These are phyloP conservation scores for Tillandsia leiboldiana DNA, from an alignment of 176 grass and related monocot species.

Conservation along the genomic window DNA sequence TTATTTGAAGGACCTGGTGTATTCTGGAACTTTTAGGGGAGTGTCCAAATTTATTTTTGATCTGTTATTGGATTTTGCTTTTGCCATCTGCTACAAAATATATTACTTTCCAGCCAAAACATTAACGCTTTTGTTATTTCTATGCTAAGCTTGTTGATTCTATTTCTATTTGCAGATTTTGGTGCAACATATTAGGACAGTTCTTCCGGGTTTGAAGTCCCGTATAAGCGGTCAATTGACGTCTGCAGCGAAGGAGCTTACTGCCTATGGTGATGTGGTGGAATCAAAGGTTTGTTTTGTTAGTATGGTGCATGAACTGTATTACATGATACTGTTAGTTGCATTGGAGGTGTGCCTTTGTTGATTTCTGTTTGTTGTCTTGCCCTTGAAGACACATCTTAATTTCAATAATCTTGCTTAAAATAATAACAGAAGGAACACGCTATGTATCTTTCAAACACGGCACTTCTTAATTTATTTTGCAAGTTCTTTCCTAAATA, in stretches of 20 bases:
- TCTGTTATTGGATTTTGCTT: not conserved
- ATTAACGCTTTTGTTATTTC: not conserved
- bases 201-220: slow-evolving; percentile 85
- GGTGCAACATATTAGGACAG: slow-evolving; percentile 82
- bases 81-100: not conserved
- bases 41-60: not conserved
- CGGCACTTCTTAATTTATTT: not conserved
- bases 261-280: slow-evolving; percentile 78
- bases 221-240: slow-evolving; percentile 83
- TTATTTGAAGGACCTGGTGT: not conserved
- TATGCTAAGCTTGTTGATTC: not conserved
- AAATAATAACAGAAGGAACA: too few species aligned
- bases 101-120: not conserved
- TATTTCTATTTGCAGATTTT: slow-evolving; percentile 65
- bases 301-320: not conserved
- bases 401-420: not conserved
- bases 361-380: not conserved
- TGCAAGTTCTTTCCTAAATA: not conserved
- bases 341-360: not conserved
- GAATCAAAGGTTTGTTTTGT: slow-evolving; percentile 69
- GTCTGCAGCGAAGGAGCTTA: slow-evolving; percentile 76
- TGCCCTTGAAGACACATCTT: not conserved
- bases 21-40: too few species aligned
- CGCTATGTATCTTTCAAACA: not conserved
- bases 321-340: not conserved